A percentile compares a stretch with the other conserved stretches of the same genome.
These are phyloP conservation scores for Fusarium albosuccineum DNA, from an alignment of 2,329 filamentous ascomycete species.

Conservation along the genomic window DNA sequence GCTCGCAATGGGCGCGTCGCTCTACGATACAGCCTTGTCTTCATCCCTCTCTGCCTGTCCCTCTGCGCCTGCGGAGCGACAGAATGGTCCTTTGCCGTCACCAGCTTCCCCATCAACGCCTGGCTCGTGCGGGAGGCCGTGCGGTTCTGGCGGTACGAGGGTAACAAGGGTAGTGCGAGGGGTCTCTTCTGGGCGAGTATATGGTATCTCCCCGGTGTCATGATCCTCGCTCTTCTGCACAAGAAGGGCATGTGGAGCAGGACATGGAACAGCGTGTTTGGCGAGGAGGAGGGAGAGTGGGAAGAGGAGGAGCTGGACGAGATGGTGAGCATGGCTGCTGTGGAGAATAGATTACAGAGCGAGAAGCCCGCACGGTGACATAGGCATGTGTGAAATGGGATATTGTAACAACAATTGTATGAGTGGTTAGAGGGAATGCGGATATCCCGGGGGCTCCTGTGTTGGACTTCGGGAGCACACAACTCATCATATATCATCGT, in stretches of 20 bases:
- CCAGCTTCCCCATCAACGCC: conserved; percentile 83
- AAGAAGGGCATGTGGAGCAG: conserved; percentile 94
- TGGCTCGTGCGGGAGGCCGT: conserved; percentile 88
- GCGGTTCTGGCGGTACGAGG: conserved; percentile 83
- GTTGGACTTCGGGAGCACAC: conserved; percentile 14
- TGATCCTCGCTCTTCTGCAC: conserved; percentile 90
- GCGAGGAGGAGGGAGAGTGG: conserved; percentile 70
- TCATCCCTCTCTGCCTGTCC: conserved; percentile 87
- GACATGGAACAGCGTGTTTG: conserved; percentile 78
- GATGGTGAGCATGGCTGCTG: conserved; percentile 54
- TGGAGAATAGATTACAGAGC: conserved; percentile 35
- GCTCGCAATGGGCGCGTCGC: conserved; percentile 88
- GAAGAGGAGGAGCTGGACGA: conserved; percentile 67
- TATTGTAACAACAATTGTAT: conserved; percentile 46
- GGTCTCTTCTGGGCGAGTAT: conserved; percentile 97
- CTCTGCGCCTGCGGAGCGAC: conserved; percentile 86
- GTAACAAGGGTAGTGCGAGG: conserved; percentile 82
- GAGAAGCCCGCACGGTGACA: conserved; percentile 35
- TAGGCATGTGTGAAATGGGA: conserved; percentile 25
- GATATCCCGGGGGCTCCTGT: conserved; percentile 9
- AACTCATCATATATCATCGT: conserved; percentile 26
- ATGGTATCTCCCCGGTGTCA: conserved; percentile 91
- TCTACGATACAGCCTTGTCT: conserved; percentile 85
- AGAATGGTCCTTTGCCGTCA: conserved; percentile 85
- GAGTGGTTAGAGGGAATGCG: conserved; percentile 25